Base-by-base conservation (phyloP, 306 rosid genomes). In the Sechiopsis laciniata region DNA sequence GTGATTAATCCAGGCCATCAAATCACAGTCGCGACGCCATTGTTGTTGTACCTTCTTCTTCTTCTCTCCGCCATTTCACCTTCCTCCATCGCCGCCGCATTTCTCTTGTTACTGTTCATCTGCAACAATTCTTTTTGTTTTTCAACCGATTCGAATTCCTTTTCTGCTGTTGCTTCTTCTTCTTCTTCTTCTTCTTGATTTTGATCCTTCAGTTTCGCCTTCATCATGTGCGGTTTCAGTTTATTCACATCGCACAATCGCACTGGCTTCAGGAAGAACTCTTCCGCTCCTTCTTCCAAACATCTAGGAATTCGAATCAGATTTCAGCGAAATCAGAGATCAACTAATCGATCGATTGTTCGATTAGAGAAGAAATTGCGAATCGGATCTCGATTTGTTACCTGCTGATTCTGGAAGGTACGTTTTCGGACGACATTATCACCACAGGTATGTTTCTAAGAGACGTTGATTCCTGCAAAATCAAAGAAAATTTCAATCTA, bases 361-460 rank as follows among this genome's bases (percentile, higher is more conserved):
- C 1, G 29, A 58, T 58, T 11, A 1, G 12, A 24, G 40, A n/a
- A 54, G 12, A 15, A 32, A 4, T 62, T 32, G 48, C 21, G 35
- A 35, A 16, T 32, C 7, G 21, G 16, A 16, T 54, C 58, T 54
- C 10, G 9, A n/a, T 16, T 16, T 54, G 21, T 83, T 80, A 91
- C 95, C 97, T 88, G 77, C 9, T 87, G 71, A 90, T 92, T 76
- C 98, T 92, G 70, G 98, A 83, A 75, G 96, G 98, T 72, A 79
- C 96, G 82, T 92, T 88, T 78, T 92, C 96, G 13, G 96, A 92
- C 70, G 96, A 90, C 98, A 90, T 87, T 75, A 90, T 92, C 85
- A 90, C 98, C 13, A 92, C 96, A 45, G 98, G 98, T 78, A 92
- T 88, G 96, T 90, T 84, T 81, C 82, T 87, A 75, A 87, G 74